phyloP scores from a whole-genome alignment of 352 stramenopile species.

The Globisporangium irregulare region DNA sequence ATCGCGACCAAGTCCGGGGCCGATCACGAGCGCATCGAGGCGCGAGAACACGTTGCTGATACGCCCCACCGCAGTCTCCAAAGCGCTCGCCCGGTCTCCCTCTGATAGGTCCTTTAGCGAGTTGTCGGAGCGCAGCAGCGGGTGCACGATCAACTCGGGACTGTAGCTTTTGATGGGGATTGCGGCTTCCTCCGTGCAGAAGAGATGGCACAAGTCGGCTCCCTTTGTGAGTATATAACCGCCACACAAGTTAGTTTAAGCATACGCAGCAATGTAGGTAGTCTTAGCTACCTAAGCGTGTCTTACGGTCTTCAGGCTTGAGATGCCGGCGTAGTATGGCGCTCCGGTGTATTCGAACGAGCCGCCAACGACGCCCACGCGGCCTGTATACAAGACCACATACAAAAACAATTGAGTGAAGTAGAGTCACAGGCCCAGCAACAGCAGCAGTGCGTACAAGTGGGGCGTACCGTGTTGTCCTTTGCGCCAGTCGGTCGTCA shows the following conservation, averaged over 20 bases:
- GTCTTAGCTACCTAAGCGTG: background rate
- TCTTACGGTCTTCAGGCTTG: constrained; percentile 85
- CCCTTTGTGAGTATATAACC: constrained; percentile 39
- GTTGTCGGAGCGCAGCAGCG: constrained; percentile 61
- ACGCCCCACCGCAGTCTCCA: constrained; percentile 36
- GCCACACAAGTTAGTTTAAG: background rate
- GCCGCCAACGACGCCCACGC: constrained; percentile 94
- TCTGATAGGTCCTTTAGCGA: constrained; percentile 14
- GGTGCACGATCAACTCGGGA: constrained; percentile 95
- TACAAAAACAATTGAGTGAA: background rate
- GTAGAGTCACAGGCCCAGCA: background rate
- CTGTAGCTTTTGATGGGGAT: constrained; percentile 98
- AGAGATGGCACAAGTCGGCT: constrained; percentile 94
- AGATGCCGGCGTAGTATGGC: constrained; percentile 95
- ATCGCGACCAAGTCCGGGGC: constrained; percentile 92
- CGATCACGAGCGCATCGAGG: constrained; percentile 85
- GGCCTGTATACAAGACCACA: constrained; percentile 31
- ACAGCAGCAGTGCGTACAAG: background rate
- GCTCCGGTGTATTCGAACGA: constrained; percentile 97
- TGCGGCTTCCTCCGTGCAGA: constrained; percentile 93
- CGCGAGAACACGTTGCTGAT: constrained; percentile 62
- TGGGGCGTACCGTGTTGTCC: constrained; percentile 58
- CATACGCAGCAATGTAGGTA: background rate
- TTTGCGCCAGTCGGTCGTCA: constrained; percentile 65
- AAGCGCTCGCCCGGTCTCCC: constrained; percentile 14